phyloP scores from a whole-genome alignment of 2,329 filamentous ascomycete species.

The Zasmidium citrigriseum region DNA sequence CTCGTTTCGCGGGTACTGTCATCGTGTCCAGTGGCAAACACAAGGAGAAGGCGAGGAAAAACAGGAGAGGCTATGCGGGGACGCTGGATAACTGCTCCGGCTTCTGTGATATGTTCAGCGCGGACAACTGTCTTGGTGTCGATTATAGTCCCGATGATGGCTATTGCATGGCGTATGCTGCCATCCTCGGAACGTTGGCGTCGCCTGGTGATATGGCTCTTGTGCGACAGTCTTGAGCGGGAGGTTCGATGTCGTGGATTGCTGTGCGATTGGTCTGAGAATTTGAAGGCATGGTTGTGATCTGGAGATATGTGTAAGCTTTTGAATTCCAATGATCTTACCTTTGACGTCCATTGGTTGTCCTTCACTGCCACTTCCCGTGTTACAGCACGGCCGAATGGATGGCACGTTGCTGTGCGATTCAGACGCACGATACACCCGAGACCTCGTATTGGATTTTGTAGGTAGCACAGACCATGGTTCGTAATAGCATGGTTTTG shows the following conservation, averaged over 20 bases:
- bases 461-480: no score
- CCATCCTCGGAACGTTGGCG: slow-evolving; percentile 18
- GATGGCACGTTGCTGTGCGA: no score
- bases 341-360: no score
- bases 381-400: no score
- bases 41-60: slow-evolving; percentile 1
- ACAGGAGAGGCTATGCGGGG: slow-evolving; percentile 16
- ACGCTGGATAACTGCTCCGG: slow-evolving; percentile 16
- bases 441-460: no score
- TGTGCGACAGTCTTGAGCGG: slow-evolving; percentile 1
- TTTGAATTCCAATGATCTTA: no score
- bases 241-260: no score
- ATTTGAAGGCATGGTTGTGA: not conserved
- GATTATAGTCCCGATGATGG: slow-evolving; percentile 16
- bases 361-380: no score
- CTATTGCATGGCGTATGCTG: slow-evolving; percentile 16
- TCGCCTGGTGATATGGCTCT: slow-evolving; percentile 6
- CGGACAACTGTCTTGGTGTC: slow-evolving; percentile 15
- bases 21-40: slow-evolving; percentile 23
- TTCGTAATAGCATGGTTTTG: no score
- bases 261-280: no score
- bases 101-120: slow-evolving; percentile 20
- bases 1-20: slow-evolving; percentile 17
- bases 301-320: no score
- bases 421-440: no score